Percentiles rank a stretch among this genome's conserved stretches.
phyloP scores from a whole-genome alignment of 2,329 filamentous ascomycete species.

The Colletotrichum paranaense region DNA sequence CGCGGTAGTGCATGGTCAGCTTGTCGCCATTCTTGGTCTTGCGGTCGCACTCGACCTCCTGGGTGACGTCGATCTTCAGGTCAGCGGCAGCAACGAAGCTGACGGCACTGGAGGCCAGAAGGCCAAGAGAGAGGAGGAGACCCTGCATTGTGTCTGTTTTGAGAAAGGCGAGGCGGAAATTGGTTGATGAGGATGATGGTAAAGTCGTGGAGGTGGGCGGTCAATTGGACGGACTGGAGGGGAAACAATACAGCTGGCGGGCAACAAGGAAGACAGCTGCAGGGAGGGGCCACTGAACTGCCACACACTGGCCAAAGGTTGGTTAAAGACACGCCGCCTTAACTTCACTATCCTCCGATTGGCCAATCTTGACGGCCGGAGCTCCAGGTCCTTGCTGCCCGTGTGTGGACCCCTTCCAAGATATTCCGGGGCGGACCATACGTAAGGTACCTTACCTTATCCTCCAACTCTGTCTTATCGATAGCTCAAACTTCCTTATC shows the following conservation, averaged over 20 bases:
- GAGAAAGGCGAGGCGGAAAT: slow-evolving; percentile 1
- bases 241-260: slow-evolving; percentile 8
- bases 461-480: background rate
- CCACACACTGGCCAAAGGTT: slow-evolving; percentile 1
- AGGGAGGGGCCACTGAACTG: slow-evolving; percentile 3
- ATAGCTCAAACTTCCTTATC: background rate
- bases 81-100: slow-evolving; percentile 66
- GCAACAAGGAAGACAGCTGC: slow-evolving; percentile 27
- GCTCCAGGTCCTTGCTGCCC: background rate
- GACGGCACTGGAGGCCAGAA: slow-evolving; percentile 62
- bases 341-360: slow-evolving; percentile 18
- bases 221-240: slow-evolving; percentile 21
- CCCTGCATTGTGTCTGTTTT: slow-evolving; percentile 57
- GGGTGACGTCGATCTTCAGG: slow-evolving; percentile 82
- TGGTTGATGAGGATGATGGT: slow-evolving; percentile 23
- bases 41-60: slow-evolving; percentile 80
- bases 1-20: slow-evolving; percentile 89
- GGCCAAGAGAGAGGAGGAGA: slow-evolving; percentile 58
- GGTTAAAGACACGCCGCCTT: slow-evolving; percentile 33
- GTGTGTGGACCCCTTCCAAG: background rate
- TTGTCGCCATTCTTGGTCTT: slow-evolving; percentile 82
- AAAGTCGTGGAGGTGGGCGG: background rate
- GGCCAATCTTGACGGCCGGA: background rate
- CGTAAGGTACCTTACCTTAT: too few relatives aligned
- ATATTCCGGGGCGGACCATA: background rate